Conservation (phyloP, 2,329 filamentous ascomycete species). For the Ophiostoma quercus region DNA sequence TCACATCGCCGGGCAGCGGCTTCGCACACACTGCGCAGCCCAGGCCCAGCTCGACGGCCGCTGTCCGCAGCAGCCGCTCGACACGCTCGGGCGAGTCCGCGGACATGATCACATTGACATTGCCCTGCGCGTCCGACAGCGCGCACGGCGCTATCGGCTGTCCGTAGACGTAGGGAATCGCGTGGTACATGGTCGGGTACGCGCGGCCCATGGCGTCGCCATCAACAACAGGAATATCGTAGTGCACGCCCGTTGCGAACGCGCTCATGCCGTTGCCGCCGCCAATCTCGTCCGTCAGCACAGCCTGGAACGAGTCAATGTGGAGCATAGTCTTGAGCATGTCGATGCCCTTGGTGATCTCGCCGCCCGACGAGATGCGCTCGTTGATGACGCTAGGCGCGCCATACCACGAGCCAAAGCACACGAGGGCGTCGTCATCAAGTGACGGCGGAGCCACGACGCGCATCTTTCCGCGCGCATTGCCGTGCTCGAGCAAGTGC, state of each 20-base stretch:
- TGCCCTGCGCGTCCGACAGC: neutral
- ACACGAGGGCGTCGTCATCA: neutral
- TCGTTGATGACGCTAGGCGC: conserved; percentile 4
- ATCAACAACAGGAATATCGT: conserved; percentile 2
- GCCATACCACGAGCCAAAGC: conserved; percentile 12
- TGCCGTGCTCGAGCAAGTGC: neutral
- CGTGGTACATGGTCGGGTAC: conserved; percentile 10
- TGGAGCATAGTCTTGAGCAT: neutral
- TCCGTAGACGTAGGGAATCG: conserved; percentile 3
- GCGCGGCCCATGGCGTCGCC: conserved; percentile 13
- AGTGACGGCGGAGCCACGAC: conserved; percentile 6
- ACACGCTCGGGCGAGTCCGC: conserved; percentile 3
- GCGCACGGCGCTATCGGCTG: conserved; percentile 3
- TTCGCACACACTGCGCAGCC: conserved; percentile 1
- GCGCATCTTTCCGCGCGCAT: neutral
- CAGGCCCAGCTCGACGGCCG: conserved; percentile 4
- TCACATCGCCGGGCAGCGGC: neutral
- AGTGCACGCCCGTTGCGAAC: conserved; percentile 8
- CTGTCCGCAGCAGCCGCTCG: conserved; percentile 11
- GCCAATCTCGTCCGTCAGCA: neutral
- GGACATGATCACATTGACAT: neutral
- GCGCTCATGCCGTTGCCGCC: conserved; percentile 11
- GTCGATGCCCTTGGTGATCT: conserved; percentile 9
- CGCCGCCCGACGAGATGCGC: neutral
- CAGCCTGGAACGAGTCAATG: conserved; percentile 7